Base-by-base conservation (phyloP, 2,329 filamentous ascomycete species). In the Colletotrichum orbiculare region DNA sequence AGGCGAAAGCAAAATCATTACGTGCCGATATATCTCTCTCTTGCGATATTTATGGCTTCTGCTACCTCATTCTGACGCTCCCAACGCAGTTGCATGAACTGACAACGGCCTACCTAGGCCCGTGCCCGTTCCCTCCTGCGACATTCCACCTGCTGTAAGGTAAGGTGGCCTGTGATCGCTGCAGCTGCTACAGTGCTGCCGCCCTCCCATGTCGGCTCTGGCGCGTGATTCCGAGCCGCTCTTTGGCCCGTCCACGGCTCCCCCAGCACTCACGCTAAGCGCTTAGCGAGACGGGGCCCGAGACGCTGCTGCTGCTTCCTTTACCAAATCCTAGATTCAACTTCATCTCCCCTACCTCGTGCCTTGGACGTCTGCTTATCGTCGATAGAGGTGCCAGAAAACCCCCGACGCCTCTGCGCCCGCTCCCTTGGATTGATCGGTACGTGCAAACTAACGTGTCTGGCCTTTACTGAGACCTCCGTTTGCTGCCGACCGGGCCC, bases 201-300 rank as follows among this genome's bases (percentile, higher is more conserved):
- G 39, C 39, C 35, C 56, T 41, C 43, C 50, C 61, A 53, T 54
- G 63, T 60, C 66, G 60, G 64, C 57, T 67, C 60, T 34, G 65
- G 67, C 60, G 67, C 67, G 53, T 68, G 67, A 58, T 62, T 62
- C 62, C 38, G 59, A 66, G 13, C 25, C 47, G 64, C 59, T 64
- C 58, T 64, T 67, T 68, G 64, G 64, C 49, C 59, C 54, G 47
- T 54, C 54, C 46, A 34, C 52, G 42, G 52, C 39, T 15, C 46
- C 48, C 57, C 47, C 53, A 55, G 52, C 34, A 37, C 66, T 63
- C 49, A 69, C 69, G 68, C 70, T 71, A 71, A 68, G 69, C 70
- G 70, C 71, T 70, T 70, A 72, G 69, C 70, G 70, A 72, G 70
- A 70, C 68, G 68, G 69, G 66, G 60, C 64, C 25, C 66, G 54